These are phyloP conservation scores for Phytophthora sansomeana DNA, from an alignment of 352 stramenopile species.

Conservation along the genomic window DNA sequence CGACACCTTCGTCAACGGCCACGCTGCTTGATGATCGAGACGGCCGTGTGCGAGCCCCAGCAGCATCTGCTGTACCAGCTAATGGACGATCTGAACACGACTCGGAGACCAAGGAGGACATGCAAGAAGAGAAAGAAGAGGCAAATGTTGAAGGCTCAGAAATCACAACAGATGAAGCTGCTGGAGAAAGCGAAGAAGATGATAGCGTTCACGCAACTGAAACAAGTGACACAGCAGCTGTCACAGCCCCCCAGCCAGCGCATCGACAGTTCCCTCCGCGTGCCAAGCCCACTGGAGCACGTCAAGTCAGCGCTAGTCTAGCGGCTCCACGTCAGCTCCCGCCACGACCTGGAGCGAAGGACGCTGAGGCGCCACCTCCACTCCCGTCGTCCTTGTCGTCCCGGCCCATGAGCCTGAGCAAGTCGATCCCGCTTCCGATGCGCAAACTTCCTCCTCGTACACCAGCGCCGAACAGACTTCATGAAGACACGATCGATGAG, in stretches of 20 bases:
- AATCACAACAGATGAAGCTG: conserved; percentile 14
- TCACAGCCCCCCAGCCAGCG: conserved; percentile 4
- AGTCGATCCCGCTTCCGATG: conserved; percentile 77
- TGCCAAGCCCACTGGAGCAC: conserved; percentile 22
- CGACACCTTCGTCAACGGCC: conserved; percentile 34
- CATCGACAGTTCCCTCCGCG: conserved; percentile 22
- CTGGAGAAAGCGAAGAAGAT: conserved; percentile 17
- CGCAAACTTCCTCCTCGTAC: conserved; percentile 40
- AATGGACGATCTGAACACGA: conserved; percentile 7
- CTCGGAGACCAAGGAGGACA: conserved; percentile 12
- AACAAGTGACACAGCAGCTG: background rate
- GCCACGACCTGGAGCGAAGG: conserved; percentile 27
- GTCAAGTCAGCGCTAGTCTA: conserved; percentile 36
- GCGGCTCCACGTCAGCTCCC: conserved; percentile 29
- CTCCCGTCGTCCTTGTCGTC: conserved; percentile 68
- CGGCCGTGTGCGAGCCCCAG: conserved; percentile 11
- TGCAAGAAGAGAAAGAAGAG: conserved; percentile 15
- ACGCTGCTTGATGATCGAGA: conserved; percentile 34
- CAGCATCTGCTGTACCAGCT: conserved; percentile 2
- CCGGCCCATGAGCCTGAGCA: conserved; percentile 81
- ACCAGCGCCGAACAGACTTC: conserved; percentile 25
- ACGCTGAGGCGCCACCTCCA: conserved; percentile 40
- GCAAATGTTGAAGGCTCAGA: conserved; percentile 2
- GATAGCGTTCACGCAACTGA: background rate
- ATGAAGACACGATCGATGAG: conserved; percentile 44